These are phyloP conservation scores for Pezicula radicicola DNA, from an alignment of 2,329 filamentous ascomycete genomes.

Conservation along the genomic window DNA sequence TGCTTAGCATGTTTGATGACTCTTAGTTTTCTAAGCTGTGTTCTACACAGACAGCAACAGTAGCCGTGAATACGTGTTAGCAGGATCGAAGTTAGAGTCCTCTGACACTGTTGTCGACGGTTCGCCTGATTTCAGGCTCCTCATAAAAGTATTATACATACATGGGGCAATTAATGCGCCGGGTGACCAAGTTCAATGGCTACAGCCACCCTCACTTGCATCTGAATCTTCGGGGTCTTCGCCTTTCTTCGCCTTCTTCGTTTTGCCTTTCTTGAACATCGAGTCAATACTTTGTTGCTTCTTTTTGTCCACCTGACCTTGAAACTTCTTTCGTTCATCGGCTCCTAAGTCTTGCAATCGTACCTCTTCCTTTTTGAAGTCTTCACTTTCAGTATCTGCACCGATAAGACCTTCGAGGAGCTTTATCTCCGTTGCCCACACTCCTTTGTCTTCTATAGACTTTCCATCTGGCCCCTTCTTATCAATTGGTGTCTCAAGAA, in stretches of 20 bases:
- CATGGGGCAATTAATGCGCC: no score
- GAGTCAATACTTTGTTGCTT: constrained; percentile 39
- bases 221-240: constrained; percentile 17
- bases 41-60: no score
- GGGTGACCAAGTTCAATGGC: constrained; percentile 9
- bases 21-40: no score
- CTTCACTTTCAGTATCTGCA: constrained; percentile 72
- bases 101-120: no score
- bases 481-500: constrained; percentile 95
- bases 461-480: constrained; percentile 62
- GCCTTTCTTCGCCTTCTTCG: constrained; percentile 34
- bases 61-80: no score
- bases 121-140: no score
- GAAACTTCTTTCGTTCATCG: constrained; percentile 69
- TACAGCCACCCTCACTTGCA: constrained; percentile 23
- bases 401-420: constrained; percentile 84
- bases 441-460: constrained; percentile 69
- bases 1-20: no score
- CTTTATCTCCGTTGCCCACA: constrained; percentile 96
- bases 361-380: constrained; percentile 65
- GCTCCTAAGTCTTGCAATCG: constrained; percentile 66
- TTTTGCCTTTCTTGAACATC: constrained; percentile 35
- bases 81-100: no score
- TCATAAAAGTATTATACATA: no score
- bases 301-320: constrained; percentile 78